Evolutionary conservation across 1,284 basidiomycete species (phyloP), one percentile per base, ranked within the genome.

Genomic region (Athelia sp.): DNA sequence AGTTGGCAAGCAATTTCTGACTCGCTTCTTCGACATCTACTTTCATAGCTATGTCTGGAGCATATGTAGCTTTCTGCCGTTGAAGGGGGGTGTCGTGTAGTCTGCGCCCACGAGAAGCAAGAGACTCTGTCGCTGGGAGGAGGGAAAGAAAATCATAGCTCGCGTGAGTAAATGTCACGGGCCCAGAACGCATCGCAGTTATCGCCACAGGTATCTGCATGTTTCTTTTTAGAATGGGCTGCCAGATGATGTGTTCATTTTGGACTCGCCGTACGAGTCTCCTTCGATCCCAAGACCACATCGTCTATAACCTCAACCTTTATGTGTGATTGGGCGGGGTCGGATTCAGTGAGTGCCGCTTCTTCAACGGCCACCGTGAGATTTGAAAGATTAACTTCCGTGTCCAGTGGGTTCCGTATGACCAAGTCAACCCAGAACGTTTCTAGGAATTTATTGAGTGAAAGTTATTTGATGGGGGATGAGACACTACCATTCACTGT

Each of bases 341-440:
- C 64, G 19, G 65, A 52, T 46, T 69, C 65, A 29, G 58, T 56
- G 1, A 56, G 55, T 22, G 56, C 61, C 2, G 66, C 60, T 44
- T 79, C 78, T 53, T 71, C 60, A 3, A 85, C 69, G 3, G 68
- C 54, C 13, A 88, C 62, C 0, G 82, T 81, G 47, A 90, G 52
- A 52, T 83, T 75, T 0, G 79, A 73, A 21, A 91, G 59, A 44
- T 73, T 79, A 15, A 91, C 72, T 48, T 88, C 87, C 8, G 84
- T 73, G 52, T 86, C 75, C 32, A 91, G 63, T 10, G 87, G 86
- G 62, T 91, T 91, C 38, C 66, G 71, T 52, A 91, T 50, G 8
- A 72, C 72, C 19, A 91, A 56, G 54, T 91, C 87, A 24, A 90
- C 69, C 82, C 84, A 90, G 58, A 91, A 89, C 2, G 70, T 67